Percentiles rank a stretch among this genome's conserved stretches.
These are phyloP conservation scores for Cladosporium sphaerospermum DNA, from an alignment of 2,329 filamentous ascomycete genomes.

Conservation along the genomic window DNA sequence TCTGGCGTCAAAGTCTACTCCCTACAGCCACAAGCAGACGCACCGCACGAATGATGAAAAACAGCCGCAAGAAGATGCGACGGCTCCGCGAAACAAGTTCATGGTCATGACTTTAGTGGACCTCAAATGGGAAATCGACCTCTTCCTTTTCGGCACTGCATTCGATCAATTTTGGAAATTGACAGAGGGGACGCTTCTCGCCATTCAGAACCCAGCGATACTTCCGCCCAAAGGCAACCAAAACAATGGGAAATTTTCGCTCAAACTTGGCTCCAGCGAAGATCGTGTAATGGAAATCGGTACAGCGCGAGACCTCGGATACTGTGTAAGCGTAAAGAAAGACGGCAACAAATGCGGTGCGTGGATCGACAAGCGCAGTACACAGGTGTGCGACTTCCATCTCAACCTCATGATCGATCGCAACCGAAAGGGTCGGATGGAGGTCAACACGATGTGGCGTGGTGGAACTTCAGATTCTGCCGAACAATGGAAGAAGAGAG, in stretches of 20 bases:
- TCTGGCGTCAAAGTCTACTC: slow-evolving; percentile 80
- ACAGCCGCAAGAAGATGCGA: slow-evolving; percentile 44
- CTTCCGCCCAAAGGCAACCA: slow-evolving; percentile 75
- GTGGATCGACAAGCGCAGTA: slow-evolving; percentile 86
- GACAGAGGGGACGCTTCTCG: slow-evolving; percentile 82
- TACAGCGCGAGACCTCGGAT: slow-evolving; percentile 74
- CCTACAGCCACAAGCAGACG: slow-evolving; percentile 54
- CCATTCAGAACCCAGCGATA: slow-evolving; percentile 83
- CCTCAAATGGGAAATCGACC: slow-evolving; percentile 80
- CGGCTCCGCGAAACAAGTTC: slow-evolving; percentile 64
- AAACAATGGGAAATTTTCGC: slow-evolving; percentile 76
- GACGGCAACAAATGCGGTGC: slow-evolving; percentile 73
- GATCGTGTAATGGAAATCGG: slow-evolving; percentile 91
- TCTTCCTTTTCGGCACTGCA: slow-evolving; percentile 85
- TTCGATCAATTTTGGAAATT: slow-evolving; percentile 93
- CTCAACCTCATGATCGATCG: slow-evolving; percentile 75
- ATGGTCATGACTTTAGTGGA: slow-evolving; percentile 88
- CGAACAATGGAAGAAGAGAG: slow-evolving; percentile 7
- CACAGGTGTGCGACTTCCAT: slow-evolving; percentile 89
- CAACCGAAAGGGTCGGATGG: slow-evolving; percentile 62
- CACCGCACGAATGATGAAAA: slow-evolving; percentile 42
- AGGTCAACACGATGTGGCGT: slow-evolving; percentile 63
- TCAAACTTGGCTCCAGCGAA: slow-evolving; percentile 77
- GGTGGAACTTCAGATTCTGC: slow-evolving; percentile 13
- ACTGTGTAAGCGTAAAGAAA: slow-evolving; percentile 77